Evolutionary conservation across 441 rosid genomes (phyloP).

Genomic region (Aquilaria agallochum): DNA sequence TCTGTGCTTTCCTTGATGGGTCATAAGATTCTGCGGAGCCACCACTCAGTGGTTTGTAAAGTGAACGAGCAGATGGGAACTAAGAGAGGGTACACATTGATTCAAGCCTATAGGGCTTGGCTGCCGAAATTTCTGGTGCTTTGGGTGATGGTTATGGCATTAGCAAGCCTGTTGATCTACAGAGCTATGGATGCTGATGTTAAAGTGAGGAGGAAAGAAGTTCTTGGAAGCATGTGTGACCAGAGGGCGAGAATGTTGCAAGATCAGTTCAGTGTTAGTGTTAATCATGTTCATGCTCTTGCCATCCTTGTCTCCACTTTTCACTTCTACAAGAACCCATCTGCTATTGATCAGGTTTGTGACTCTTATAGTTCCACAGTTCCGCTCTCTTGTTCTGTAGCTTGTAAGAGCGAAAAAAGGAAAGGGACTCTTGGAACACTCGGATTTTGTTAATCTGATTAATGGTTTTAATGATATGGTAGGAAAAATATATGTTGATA

Average conservation of each 20-base stretch:
- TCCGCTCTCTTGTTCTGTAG: constrained; percentile 6
- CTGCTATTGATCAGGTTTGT: constrained; percentile 96
- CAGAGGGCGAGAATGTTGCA: constrained; percentile 95
- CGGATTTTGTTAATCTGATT: not conserved
- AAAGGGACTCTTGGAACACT: not conserved
- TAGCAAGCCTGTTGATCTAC: constrained; percentile 42
- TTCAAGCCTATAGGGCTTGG: constrained; percentile 67
- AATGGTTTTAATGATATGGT: not conserved
- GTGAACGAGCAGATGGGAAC: constrained; percentile 59
- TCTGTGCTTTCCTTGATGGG: constrained; percentile 45
- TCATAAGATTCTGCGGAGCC: constrained; percentile 51
- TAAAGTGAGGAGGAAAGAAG: constrained; percentile 72
- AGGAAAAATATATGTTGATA: not conserved
- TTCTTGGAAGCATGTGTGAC: constrained; percentile 83
- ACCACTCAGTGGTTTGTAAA: constrained; percentile 52
- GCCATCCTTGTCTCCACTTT: constrained; percentile 97
- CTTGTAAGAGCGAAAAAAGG: not conserved
- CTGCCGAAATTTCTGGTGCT: constrained; percentile 57
- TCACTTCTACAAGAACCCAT: constrained; percentile 84
- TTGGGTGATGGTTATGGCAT: constrained; percentile 48
- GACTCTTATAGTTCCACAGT: constrained; percentile 7
- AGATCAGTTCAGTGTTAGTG: constrained; percentile 94
- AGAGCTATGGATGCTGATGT: constrained; percentile 57
- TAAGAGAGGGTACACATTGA: constrained; percentile 63
- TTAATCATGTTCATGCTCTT: constrained; percentile 95